These are phyloP conservation scores for Tritrichomonas musculus DNA, from an alignment of 208 protist genomes.

Conservation along the genomic window DNA sequence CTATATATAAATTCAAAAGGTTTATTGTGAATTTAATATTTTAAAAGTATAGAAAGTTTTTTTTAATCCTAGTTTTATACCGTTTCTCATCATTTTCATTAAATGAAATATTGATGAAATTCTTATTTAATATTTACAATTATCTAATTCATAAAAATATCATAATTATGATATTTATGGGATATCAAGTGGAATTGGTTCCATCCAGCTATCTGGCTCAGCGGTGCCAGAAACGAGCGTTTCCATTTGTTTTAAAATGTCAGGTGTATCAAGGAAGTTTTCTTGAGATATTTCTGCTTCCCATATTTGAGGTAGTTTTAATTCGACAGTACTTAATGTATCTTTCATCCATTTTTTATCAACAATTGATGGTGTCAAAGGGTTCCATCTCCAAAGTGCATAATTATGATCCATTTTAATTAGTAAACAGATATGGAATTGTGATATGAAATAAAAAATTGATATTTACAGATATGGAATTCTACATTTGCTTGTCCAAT, in stretches of 20 bases:
- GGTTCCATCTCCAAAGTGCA: conserved; percentile 8
- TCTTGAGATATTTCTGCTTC: not conserved
- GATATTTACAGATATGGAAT: too few species aligned
- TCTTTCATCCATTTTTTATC: not conserved
- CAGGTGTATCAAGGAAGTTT: not conserved
- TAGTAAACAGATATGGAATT: too few species aligned
- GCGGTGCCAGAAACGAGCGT: not conserved
- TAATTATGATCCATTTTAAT: not conserved
- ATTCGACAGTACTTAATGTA: not conserved
- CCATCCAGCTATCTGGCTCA: not conserved
- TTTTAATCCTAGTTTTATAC: too few species aligned
- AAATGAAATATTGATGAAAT: too few species aligned
- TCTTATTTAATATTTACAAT: too few species aligned
- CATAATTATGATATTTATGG: not conserved
- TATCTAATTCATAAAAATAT: too few species aligned
- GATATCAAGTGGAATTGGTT: not conserved
- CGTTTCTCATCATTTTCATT: too few species aligned
- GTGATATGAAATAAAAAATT: too few species aligned
- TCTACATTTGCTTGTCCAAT: too few species aligned
- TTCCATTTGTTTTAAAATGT: conserved; percentile 30
- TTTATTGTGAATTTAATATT: too few species aligned
- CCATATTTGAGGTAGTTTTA: not conserved
- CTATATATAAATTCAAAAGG: too few species aligned
- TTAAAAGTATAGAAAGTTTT: too few species aligned
- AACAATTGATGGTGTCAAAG: not conserved